These are phyloP conservation scores for Syzygium jambos DNA, from an alignment of 345 rosid genomes.

Conservation along the genomic window DNA sequence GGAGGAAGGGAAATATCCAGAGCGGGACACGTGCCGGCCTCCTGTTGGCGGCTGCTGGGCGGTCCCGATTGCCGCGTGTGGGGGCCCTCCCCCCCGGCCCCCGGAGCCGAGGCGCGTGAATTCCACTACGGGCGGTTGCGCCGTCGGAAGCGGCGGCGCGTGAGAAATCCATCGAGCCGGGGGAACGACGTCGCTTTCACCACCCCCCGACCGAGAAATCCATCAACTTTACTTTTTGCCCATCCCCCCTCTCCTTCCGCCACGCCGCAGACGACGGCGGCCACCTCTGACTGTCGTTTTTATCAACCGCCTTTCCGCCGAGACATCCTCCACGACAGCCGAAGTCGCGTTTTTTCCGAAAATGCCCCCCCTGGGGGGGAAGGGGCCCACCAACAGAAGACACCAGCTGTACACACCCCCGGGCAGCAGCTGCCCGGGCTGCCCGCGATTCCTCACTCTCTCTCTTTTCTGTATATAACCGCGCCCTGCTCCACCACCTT, in stretches of 20 bases:
- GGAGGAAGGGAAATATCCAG: not conserved
- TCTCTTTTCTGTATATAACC: slow-evolving; percentile 1
- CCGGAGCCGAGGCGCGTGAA: not conserved
- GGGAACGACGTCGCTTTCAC: not conserved
- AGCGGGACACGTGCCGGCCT: not conserved
- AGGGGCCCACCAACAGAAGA: not conserved
- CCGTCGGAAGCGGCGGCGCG: not conserved
- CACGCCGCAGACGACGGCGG: not conserved
- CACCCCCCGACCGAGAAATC: not conserved
- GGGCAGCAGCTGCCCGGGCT: not conserved
- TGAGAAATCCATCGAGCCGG: not conserved
- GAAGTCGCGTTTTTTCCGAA: not conserved
- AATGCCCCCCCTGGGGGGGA: not conserved
- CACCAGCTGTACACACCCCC: not conserved
- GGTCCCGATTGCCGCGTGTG: not conserved
- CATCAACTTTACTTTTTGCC: not conserved
- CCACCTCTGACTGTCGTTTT: not conserved
- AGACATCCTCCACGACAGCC: not conserved
- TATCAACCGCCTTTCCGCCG: too few relatives aligned
- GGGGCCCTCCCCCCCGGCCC: not conserved
- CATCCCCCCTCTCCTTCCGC: not conserved
- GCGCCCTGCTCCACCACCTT: slow-evolving; percentile 12
- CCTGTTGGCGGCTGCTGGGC: not conserved
- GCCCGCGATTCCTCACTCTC: not conserved
- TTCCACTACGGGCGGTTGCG: not conserved